Percentiles rank a stretch among this genome's conserved stretches.
These are phyloP conservation scores for Globisporangium parvum DNA, from an alignment of 352 stramenopile genomes.

Conservation along the genomic window DNA sequence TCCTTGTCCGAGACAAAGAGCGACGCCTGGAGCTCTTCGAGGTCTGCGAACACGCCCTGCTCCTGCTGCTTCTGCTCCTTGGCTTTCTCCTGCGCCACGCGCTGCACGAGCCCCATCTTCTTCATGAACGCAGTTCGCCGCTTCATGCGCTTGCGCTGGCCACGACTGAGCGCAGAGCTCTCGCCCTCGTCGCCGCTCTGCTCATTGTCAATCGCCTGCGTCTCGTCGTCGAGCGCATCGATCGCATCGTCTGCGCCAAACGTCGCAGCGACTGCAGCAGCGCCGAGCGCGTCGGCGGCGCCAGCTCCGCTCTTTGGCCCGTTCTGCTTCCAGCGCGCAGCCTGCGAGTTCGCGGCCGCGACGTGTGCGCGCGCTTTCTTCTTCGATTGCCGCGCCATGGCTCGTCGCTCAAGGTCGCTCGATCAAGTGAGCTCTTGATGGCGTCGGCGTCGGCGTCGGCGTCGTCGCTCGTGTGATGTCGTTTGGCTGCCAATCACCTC, in stretches of 20 bases:
- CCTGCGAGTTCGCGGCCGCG: conserved; percentile 38
- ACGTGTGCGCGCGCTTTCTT: conserved; percentile 57
- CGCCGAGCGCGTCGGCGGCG: conserved; percentile 23
- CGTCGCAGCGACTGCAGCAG: conserved; percentile 54
- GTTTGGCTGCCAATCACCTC: too few species aligned
- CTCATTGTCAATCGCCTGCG: conserved; percentile 25
- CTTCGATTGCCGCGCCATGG: conserved; percentile 49
- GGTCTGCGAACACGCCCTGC: conserved; percentile 59
- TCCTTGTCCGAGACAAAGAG: conserved; percentile 56
- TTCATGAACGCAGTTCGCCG: conserved; percentile 74
- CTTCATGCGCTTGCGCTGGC: conserved; percentile 82
- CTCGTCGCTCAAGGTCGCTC: neutral
- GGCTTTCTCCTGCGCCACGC: conserved; percentile 50
- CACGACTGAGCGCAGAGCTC: conserved; percentile 50
- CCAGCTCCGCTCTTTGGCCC: neutral
- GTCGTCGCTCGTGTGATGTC: too few species aligned
- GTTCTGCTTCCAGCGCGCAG: conserved; percentile 11
- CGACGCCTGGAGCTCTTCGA: conserved; percentile 65
- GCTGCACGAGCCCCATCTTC: conserved; percentile 82
- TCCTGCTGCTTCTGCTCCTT: conserved; percentile 36
- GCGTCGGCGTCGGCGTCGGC: too few species aligned
- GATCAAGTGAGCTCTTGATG: neutral
- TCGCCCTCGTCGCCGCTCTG: conserved; percentile 25
- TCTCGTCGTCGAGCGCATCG: conserved; percentile 11
- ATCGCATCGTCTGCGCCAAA: conserved; percentile 39